Evolutionary conservation across 805 yeast genomes (phyloP).

Genomic region (Metschnikowia lochheadii): DNA sequence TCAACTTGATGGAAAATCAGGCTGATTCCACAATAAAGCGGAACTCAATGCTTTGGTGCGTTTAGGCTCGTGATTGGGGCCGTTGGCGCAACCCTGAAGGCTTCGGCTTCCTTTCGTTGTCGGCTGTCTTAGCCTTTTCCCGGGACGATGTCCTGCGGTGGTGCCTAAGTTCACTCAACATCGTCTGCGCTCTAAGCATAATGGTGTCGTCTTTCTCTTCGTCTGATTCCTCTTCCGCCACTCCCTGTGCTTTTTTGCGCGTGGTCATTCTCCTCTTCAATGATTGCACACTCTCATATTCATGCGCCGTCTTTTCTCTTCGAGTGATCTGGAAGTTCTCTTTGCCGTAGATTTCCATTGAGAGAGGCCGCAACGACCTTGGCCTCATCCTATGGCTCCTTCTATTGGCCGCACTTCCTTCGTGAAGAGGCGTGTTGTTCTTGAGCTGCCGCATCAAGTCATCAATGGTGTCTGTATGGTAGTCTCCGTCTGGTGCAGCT

Average conservation of each 20-base stretch:
- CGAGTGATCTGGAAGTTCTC: conserved; percentile 3
- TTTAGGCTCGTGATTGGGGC: conserved; percentile 1
- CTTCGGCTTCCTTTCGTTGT: background rate
- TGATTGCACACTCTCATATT: conserved; percentile 37
- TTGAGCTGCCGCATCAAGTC: conserved; percentile 17
- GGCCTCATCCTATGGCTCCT: background rate
- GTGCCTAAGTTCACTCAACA: conserved; percentile 33
- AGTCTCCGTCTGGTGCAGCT: conserved; percentile 12
- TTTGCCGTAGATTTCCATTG: conserved; percentile 3
- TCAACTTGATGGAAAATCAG: too few species aligned
- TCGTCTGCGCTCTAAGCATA: conserved; percentile 37
- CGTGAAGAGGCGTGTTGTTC: conserved; percentile 3
- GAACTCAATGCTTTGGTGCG: background rate
- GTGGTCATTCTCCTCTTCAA: conserved; percentile 37
- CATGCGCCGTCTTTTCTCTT: conserved; percentile 6
- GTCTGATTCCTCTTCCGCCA: conserved; percentile 4
- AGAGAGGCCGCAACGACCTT: conserved; percentile 1
- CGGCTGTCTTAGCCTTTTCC: background rate
- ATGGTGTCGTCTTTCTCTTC: conserved; percentile 15
- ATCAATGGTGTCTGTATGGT: conserved; percentile 15
- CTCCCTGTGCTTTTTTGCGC: conserved; percentile 26
- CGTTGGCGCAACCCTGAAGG: background rate
- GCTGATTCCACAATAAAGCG: too few species aligned
- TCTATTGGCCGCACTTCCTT: background rate
- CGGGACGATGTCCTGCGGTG: conserved; percentile 4